Evolutionary conservation across 192 early-diverging fungal genomes (phyloP).

Genomic region (Linnemannia exigua): DNA sequence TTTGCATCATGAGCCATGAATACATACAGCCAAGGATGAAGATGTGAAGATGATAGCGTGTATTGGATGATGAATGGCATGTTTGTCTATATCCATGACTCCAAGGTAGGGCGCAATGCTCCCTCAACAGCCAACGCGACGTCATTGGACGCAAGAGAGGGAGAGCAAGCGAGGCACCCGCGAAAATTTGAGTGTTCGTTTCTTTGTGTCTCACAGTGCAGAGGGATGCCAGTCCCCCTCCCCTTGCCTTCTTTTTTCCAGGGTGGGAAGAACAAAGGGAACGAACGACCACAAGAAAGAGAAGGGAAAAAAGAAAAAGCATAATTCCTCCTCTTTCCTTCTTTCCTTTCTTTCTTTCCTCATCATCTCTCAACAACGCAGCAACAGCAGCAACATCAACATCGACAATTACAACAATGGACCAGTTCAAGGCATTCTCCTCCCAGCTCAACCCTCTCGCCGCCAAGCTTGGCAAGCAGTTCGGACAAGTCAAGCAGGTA

Average conservation of each 20-base stretch:
- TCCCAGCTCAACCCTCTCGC: constrained; percentile 69
- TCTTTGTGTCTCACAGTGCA: not conserved
- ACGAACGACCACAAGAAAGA: no score
- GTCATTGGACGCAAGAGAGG: not conserved
- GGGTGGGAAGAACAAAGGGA: not conserved
- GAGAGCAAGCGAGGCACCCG: not conserved
- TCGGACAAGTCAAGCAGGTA: constrained; percentile 71
- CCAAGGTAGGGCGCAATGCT: not conserved
- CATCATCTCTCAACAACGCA: constrained; percentile 11
- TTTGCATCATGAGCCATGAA: not conserved
- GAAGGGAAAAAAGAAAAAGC: constrained; percentile 19
- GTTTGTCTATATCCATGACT: not conserved
- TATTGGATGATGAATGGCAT: not conserved
- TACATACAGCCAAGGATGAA: no score
- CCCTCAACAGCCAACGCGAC: not conserved
- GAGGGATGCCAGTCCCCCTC: not conserved
- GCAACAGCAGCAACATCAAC: not conserved
- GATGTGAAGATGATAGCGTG: not conserved
- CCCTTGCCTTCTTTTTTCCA: not conserved
- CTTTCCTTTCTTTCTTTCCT: constrained; percentile 10
- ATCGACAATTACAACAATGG: constrained; percentile 40
- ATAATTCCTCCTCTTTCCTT: not conserved
- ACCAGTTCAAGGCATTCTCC: constrained; percentile 64
- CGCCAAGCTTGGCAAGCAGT: constrained; percentile 63
- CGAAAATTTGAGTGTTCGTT: not conserved